These are phyloP conservation scores for Asterophora lycoperdoides DNA, from an alignment of 768 basidiomycete species.

Conservation along the genomic window DNA sequence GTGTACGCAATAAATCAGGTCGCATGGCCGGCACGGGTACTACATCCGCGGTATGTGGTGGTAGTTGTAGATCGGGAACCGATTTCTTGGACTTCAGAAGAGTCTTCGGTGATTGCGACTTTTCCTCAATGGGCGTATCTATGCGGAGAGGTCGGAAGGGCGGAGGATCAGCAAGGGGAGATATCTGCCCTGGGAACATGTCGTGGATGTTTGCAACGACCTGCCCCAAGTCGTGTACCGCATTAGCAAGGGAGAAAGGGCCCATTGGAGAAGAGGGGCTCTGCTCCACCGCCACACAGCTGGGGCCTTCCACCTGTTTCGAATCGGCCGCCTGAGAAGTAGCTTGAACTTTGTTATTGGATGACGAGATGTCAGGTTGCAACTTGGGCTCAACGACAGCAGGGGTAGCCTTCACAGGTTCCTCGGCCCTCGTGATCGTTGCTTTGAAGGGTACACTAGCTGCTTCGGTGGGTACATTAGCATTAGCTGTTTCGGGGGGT, in stretches of 20 bases:
- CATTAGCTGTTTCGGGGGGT: no score
- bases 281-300: background rate
- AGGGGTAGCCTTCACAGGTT: background rate
- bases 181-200: conserved; percentile 20
- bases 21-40: background rate
- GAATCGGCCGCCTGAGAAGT: background rate
- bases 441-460: background rate
- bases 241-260: conserved; percentile 18
- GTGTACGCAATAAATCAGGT: background rate
- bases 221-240: conserved; percentile 17
- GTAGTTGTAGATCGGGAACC: conserved; percentile 4
- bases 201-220: conserved; percentile 20
- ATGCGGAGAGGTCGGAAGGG: conserved; percentile 11
- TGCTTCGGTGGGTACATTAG: no score
- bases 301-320: background rate
- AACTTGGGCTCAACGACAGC: background rate
- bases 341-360: background rate
- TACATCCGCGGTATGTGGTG: background rate
- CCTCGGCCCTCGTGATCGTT: background rate
- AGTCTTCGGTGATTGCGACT: conserved; percentile 2
- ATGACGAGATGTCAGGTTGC: background rate
- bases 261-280: conserved; percentile 15
- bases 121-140: background rate
- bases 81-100: conserved; percentile 8
- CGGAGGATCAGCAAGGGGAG: conserved; percentile 14